Evolutionary conservation across 23 red algal species (phyloP), one percentile per base, ranked within the genome.

Genomic region (Agarophyton chilense): DNA sequence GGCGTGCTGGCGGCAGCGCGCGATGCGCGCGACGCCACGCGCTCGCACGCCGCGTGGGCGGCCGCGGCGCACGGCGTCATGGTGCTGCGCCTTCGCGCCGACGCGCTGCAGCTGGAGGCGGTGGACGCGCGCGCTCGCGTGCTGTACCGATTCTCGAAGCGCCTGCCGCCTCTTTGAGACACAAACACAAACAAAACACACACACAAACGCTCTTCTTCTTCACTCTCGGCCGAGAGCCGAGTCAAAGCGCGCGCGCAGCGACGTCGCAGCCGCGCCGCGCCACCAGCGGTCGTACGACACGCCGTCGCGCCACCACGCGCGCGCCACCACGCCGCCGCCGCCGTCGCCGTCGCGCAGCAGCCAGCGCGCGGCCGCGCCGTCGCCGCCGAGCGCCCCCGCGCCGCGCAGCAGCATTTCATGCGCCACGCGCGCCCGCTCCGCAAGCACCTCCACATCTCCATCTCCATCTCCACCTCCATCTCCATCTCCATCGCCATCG

Each of bases 201-300:
- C n/a, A n/a, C n/a, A n/a, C n/a, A n/a, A n/a, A n/a, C n/a, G n/a
- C n/a, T n/a, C n/a, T n/a, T n/a, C n/a, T n/a, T n/a, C n/a, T n/a
- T n/a, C n/a, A n/a, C n/a, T n/a, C n/a, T n/a, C n/a, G n/a, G n/a
- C n/a, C n/a, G n/a, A n/a, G n/a, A n/a, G n/a, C n/a, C n/a, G n/a
- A n/a, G n/a, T n/a, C n/a, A n/a, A n/a, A n/a, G n/a, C n/a, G n/a
- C n/a, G n/a, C n/a, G n/a, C n/a, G n/a, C n/a, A n/a, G n/a, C n/a
- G n/a, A n/a, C n/a, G n/a, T n/a, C n/a, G n/a, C n/a, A n/a, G n/a
- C n/a, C n/a, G n/a, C n/a, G n/a, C n/a, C 36, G 64, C 64, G 43
- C 82, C 82, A 87, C 82, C 82, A 87, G 4, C 65, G 64, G 19
- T 87, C 82, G 66, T 87, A 87, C 63, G 82, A 43, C n/a, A n/a